Base-by-base conservation (phyloP, 148 eudicot species). In the Heliamphora exappendiculata region DNA sequence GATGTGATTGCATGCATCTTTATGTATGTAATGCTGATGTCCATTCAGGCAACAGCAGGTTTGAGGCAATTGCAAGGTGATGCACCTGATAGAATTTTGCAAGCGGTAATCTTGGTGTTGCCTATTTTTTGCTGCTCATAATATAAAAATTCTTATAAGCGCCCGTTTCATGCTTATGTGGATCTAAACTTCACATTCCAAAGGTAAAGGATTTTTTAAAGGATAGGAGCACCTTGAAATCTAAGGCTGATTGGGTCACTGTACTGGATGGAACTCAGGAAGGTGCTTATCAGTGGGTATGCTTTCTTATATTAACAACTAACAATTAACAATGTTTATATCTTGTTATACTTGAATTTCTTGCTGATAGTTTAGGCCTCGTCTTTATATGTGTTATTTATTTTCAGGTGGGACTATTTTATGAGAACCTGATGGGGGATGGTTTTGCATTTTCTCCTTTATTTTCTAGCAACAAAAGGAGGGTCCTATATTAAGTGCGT, bases 241-340 rank as follows among this genome's bases (percentile, higher is more conserved):
- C 90, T 7, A 75, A 86, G 75, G 85, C 86, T 57, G 89, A 84
- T 72, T 87, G 93, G 87, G 94, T 93, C 65, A 85, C 93, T 49
- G 99, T 95, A 73, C 74, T 95, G 82, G 99, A 95, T 85, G 98
- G 99, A 72, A 86, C 83, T 66, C 97, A 95, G 88, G 99, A 95
- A 88, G 99, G 99, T 77, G 93, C 97, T 82, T 95, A 87, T 84
- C 96, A 91, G 78, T 95, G 99, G 98, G 99, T 95, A 95, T 79
- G 97, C 59, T 64, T 36, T 12, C 14, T 59, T n/a, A 74, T 33
- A 14, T 17, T 60, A 0, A 28, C 22, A 14, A 6, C n/a, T n/a
- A n/a, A n/a, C n/a, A n/a, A n/a, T n/a, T n/a, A n/a, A n/a, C n/a
- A n/a, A n/a, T n/a, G n/a, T n/a, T n/a, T n/a, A n/a, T n/a, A n/a